Evolutionary conservation across 805 yeast genomes (phyloP).

Genomic region (Vanderwaltozyma tropicalis): DNA sequence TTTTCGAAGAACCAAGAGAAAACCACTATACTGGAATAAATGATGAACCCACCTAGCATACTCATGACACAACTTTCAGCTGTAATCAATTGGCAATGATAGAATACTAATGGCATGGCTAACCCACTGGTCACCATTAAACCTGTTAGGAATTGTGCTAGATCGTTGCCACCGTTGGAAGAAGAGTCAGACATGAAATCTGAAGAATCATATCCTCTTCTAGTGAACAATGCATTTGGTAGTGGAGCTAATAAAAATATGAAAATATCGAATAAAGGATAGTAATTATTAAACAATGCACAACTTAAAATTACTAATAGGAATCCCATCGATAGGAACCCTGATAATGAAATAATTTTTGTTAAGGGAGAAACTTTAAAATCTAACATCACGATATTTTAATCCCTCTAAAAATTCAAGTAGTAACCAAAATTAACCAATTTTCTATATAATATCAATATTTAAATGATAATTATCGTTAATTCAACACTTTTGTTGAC

Average conservation of each 20-base stretch:
- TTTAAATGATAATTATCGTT: too few relatives aligned
- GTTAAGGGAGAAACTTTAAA: conserved; percentile 28
- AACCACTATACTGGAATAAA: conserved; percentile 72
- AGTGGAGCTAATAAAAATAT: conserved; percentile 61
- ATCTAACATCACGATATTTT: conserved; percentile 18
- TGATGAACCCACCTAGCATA: conserved; percentile 70
- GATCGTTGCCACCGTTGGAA: conserved; percentile 47
- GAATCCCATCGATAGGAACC: conserved; percentile 76
- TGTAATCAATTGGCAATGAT: conserved; percentile 66
- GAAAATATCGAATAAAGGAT: conserved; percentile 67
- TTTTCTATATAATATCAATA: too few relatives aligned
- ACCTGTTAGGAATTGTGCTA: conserved; percentile 73
- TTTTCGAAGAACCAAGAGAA: conserved; percentile 63
- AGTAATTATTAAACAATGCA: conserved; percentile 82
- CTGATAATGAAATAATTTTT: conserved; percentile 27
- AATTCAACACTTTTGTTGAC: too few relatives aligned
- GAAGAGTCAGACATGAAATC: conserved; percentile 53
- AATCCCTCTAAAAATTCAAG: background rate
- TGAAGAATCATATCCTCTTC: conserved; percentile 35
- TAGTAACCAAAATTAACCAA: too few relatives aligned
- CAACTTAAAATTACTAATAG: conserved; percentile 80
- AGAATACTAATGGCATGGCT: conserved; percentile 62
- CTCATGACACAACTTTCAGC: conserved; percentile 66
- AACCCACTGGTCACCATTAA: conserved; percentile 67
- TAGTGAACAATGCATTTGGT: conserved; percentile 52